Percentiles rank a stretch among this genome's conserved stretches.
Conservation (phyloP, 371 early-diverging fungal genomes). For the Rhizopus delemar region DNA sequence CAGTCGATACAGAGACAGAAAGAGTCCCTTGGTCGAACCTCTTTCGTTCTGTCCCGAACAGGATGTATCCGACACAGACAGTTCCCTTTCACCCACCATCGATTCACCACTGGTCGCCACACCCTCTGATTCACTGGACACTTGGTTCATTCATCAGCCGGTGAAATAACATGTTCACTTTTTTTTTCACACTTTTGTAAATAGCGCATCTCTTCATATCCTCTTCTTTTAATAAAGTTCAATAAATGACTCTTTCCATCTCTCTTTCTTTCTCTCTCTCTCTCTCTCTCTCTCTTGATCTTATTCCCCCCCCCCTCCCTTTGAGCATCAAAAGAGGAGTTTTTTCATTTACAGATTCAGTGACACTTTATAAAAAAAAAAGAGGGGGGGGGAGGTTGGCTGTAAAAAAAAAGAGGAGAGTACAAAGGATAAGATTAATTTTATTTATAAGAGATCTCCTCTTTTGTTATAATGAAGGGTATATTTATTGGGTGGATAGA, state of each 20-base stretch:
- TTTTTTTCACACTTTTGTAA: neutral
- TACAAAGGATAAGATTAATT: too few relatives aligned
- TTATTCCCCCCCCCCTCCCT: too few relatives aligned
- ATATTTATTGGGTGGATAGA: constrained; percentile 37
- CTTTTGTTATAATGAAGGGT: constrained; percentile 41
- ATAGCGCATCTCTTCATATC: too few relatives aligned
- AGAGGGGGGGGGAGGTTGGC: too few relatives aligned
- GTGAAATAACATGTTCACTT: neutral
- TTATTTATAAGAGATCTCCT: constrained; percentile 9
- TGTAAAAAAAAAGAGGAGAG: too few relatives aligned
- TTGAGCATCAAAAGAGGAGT: too few relatives aligned
- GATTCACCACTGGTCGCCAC: neutral
- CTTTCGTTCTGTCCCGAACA: constrained; percentile 15
- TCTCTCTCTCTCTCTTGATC: too few relatives aligned
- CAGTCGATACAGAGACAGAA: constrained; percentile 6
- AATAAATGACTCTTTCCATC: too few relatives aligned
- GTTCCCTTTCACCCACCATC: neutral
- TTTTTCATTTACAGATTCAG: too few relatives aligned
- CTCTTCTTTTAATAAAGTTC: too few relatives aligned
- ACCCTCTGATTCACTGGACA: neutral
- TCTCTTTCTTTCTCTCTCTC: too few relatives aligned
- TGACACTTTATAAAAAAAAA: too few relatives aligned
- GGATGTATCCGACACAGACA: neutral
- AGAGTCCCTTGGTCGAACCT: constrained; percentile 23
- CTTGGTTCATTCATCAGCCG: neutral